Evolutionary conservation across 2,329 filamentous ascomycete species (phyloP), one percentile per base, ranked within the genome.

Genomic region (Penicillium sp.): DNA sequence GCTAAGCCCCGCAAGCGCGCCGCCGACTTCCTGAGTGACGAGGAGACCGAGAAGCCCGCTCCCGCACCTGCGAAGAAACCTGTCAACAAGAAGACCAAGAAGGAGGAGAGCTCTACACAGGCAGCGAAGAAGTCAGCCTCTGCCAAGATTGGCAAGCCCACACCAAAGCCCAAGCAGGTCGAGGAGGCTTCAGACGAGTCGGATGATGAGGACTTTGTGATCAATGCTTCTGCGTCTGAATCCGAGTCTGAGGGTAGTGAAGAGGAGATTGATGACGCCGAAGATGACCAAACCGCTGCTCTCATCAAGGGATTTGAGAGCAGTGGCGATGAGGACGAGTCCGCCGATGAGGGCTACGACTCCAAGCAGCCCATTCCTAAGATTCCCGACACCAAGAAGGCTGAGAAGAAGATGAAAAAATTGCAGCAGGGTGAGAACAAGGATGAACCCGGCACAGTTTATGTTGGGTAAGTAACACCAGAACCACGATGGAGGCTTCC

Each of bases 401-500:
- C 71, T 45, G 72, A 70, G 62, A 74, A 74, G 58, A 76, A 75
- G 58, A 68, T 82, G 43, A 69, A 75, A 51, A 75, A 76, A 57
- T 73, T 74, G 43, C 66, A 72, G 45, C 74, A 76, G 59, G 67
- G 66, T 40, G 48, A 65, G 43, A 46, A 68, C 53, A 58, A 59
- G 4, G 71, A 75, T 24, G 68, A 72, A 44, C 81, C 87, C 1
- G 91, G 90, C 40, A 84, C 93, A 36, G 78, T 97, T 63, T 97
- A 95, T 72, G 78, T 98, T 62, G 90, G 88, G 66, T 80, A 65
- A 59, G 75, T 64, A 37, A 27, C 47, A 29, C n/a, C 5, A 32
- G 7, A 11, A 32, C 29, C 29, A 32, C 11, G 29, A 7, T 28
- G 9, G n/a, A 32, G 5, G 24, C n/a, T 26, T 43, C 11, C n/a